phyloP scores from a whole-genome alignment of 352 stramenopile species.

The Globisporangium uncinulatum region DNA sequence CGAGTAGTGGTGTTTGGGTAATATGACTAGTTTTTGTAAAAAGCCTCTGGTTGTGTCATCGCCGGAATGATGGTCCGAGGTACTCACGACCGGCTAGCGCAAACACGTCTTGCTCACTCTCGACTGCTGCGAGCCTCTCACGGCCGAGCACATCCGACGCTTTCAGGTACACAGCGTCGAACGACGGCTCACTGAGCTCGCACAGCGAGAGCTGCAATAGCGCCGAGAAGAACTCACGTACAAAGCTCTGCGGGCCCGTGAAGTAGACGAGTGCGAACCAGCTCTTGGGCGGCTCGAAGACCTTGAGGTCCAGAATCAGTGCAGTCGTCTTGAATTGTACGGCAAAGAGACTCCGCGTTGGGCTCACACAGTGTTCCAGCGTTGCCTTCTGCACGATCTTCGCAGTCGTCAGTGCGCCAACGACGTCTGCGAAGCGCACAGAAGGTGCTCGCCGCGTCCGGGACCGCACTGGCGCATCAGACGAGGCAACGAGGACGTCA shows the following conservation, averaged over 20 bases:
- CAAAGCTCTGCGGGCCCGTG: slow-evolving; percentile 59
- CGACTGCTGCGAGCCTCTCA: slow-evolving; percentile 27
- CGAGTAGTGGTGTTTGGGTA: no score
- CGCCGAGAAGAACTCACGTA: slow-evolving; percentile 30
- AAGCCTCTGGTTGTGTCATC: not conserved
- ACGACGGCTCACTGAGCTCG: slow-evolving; percentile 44
- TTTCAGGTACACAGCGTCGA: slow-evolving; percentile 45
- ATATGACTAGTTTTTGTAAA: no score
- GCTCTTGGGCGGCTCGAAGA: slow-evolving; percentile 44
- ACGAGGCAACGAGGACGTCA: slow-evolving; percentile 52
- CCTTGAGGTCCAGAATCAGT: slow-evolving; percentile 70
- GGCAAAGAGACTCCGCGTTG: slow-evolving; percentile 36
- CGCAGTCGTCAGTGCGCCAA: slow-evolving; percentile 30
- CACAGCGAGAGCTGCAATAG: slow-evolving; percentile 36
- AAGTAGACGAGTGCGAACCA: slow-evolving; percentile 77
- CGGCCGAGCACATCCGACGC: slow-evolving; percentile 23
- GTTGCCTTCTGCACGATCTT: slow-evolving; percentile 24
- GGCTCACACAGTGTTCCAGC: slow-evolving; percentile 26
- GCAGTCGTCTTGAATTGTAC: slow-evolving; percentile 51
- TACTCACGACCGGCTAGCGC: slow-evolving; percentile 40
- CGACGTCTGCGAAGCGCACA: slow-evolving; percentile 22
- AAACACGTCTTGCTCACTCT: slow-evolving; percentile 63
- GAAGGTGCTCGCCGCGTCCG: not conserved
- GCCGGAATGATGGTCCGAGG: slow-evolving; percentile 23
- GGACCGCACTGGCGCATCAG: not conserved